These are phyloP conservation scores for Nigrospora osmanthi DNA, from an alignment of 2,329 filamentous ascomycete genomes.

Conservation along the genomic window DNA sequence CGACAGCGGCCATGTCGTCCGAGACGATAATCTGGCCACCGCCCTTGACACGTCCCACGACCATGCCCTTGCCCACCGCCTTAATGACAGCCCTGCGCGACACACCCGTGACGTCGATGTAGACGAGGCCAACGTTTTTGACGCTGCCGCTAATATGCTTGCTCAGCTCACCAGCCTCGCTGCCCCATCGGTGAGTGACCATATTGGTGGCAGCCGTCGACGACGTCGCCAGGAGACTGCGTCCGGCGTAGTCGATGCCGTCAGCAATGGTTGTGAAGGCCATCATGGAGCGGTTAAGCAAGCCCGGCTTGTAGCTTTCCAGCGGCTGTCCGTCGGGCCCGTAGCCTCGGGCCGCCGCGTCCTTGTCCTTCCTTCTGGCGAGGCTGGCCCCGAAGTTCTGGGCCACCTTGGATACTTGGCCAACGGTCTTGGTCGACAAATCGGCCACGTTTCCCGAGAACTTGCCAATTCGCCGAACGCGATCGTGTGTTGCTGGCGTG, in stretches of 20 bases:
- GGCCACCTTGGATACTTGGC: conserved; percentile 72
- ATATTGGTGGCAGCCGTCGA: conserved; percentile 76
- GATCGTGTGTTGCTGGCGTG: conserved; percentile 72
- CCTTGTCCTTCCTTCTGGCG: conserved; percentile 44
- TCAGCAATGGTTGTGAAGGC: conserved; percentile 93
- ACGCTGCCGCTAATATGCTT: conserved; percentile 73
- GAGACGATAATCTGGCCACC: conserved; percentile 69
- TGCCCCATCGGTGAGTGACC: conserved; percentile 82
- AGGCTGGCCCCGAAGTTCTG: conserved; percentile 82
- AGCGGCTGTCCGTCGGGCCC: conserved; percentile 63
- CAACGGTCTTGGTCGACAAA: conserved; percentile 78
- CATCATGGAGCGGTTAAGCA: conserved; percentile 94
- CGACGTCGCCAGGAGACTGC: conserved; percentile 65
- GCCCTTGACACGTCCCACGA: conserved; percentile 72
- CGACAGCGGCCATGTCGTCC: conserved; percentile 30
- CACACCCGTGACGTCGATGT: conserved; percentile 93
- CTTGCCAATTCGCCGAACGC: conserved; percentile 83
- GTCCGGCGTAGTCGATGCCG: conserved; percentile 81
- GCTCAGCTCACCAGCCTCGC: conserved; percentile 75
- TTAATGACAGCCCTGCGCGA: conserved; percentile 85
- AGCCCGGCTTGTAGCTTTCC: conserved; percentile 72
- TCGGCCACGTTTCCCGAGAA: conserved; percentile 73
- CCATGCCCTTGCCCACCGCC: conserved; percentile 94
- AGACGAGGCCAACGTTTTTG: conserved; percentile 94
- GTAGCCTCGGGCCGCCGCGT: conserved; percentile 47